Evolutionary conservation across 139 green algal genomes (phyloP).

Genomic region (Auxenochlorella protothecoides): DNA sequence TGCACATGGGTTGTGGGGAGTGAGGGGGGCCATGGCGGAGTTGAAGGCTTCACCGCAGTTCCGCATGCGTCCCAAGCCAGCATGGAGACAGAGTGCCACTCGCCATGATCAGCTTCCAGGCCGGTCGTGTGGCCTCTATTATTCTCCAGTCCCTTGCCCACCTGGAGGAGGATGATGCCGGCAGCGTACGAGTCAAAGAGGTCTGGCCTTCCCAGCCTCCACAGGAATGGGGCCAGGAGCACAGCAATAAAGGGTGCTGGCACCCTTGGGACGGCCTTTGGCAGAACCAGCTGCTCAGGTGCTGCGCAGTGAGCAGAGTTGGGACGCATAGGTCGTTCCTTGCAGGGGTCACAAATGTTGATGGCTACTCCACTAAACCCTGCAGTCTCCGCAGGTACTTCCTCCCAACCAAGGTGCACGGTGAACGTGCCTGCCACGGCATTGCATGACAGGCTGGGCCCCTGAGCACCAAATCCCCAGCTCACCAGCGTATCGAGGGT

Average conservation of each 20-base stretch:
- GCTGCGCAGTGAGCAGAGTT: constrained; percentile 7
- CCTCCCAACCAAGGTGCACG: no score
- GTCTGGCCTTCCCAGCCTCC: constrained; percentile 67
- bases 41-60: no score
- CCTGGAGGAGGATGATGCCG: constrained; percentile 64
- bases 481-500: constrained; percentile 63
- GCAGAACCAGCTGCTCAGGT: constrained; percentile 85
- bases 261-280: constrained; percentile 58
- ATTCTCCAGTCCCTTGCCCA: constrained; percentile 4
- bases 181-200: constrained; percentile 80
- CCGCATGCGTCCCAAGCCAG: no score
- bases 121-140: no score
- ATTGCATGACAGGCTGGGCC: no score
- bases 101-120: no score
- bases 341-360: no score
- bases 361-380: not conserved
- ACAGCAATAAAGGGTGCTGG: constrained; percentile 56
- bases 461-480: not conserved
- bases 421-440: no score
- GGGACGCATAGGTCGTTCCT: not conserved
- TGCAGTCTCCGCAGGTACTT: no score
- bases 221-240: constrained; percentile 62
- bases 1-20: not conserved
- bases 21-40: not conserved
- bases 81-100: no score